Percentiles rank a stretch among this genome's conserved stretches.
Conservation (phyloP, 371 early-diverging fungal genomes). For the Mortierella sp. region DNA sequence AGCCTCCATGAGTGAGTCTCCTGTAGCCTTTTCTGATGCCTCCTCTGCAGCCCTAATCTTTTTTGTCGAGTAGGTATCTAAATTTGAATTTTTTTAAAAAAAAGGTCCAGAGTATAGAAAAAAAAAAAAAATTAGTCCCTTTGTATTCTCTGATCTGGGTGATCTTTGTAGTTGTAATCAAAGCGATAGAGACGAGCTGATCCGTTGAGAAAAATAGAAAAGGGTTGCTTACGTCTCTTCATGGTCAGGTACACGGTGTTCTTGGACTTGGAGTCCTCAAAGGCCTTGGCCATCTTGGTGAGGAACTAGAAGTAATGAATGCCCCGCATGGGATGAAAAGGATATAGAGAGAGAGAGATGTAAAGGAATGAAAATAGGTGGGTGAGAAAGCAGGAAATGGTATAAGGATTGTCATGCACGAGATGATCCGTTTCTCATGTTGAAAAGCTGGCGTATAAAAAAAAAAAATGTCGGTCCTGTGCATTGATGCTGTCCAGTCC, state of each 20-base stretch:
- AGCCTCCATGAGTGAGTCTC: constrained; percentile 28
- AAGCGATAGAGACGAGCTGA: no score
- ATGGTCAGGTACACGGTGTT: constrained; percentile 55
- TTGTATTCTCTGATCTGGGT: no score
- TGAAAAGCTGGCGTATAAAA: neutral
- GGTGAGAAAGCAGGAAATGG: neutral
- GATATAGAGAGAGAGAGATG: neutral
- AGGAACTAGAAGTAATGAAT: constrained; percentile 39
- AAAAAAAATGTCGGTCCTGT: neutral
- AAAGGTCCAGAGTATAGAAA: no score
- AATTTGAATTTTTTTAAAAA: no score
- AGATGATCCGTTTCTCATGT: neutral
- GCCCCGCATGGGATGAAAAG: neutral
- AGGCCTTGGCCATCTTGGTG: constrained; percentile 52
- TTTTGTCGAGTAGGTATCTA: constrained; percentile 40
- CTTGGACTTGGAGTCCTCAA: constrained; percentile 49
- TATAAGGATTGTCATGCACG: neutral
- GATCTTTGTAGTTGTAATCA: no score
- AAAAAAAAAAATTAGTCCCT: neutral
- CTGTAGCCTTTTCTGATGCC: constrained; percentile 30
- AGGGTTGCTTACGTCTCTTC: constrained; percentile 44
- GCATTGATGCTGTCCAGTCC: neutral
- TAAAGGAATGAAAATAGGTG: neutral
- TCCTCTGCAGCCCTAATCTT: constrained; percentile 43
- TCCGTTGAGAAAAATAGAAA: no score